Evolutionary conservation across 768 basidiomycete species (phyloP).

Genomic region (Lyophyllum shimeji): DNA sequence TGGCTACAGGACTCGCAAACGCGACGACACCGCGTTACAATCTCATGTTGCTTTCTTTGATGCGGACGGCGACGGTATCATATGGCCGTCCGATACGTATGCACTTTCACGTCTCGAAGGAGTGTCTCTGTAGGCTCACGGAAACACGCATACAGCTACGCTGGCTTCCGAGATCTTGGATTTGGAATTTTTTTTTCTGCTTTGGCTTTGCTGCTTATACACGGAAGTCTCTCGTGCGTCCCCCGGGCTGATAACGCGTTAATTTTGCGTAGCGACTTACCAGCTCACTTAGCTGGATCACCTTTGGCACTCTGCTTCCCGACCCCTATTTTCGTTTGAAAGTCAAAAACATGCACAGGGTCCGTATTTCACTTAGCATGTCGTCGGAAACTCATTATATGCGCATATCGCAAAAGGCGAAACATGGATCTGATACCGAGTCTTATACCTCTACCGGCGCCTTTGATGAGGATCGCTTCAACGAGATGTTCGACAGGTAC

Average conservation of each 20-base stretch:
- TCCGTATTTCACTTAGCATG: no score
- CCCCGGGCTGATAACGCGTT: background rate
- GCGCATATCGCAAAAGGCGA: slow-evolving; percentile 26
- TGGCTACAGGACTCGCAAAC: slow-evolving; percentile 12
- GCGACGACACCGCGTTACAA: slow-evolving; percentile 37
- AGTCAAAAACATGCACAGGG: slow-evolving; percentile 38
- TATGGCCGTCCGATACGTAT: slow-evolving; percentile 47
- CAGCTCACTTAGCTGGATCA: slow-evolving; percentile 28
- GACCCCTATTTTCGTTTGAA: slow-evolving; percentile 45
- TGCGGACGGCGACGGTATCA: slow-evolving; percentile 41
- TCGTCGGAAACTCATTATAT: slow-evolving; percentile 6
- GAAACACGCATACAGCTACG: slow-evolving; percentile 25
- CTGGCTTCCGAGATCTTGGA: slow-evolving; percentile 36
- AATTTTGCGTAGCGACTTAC: background rate
- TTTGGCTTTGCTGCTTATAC: slow-evolving; percentile 36
- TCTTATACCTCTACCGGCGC: slow-evolving; percentile 37
- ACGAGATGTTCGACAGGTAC: slow-evolving; percentile 40
- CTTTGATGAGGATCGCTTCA: slow-evolving; percentile 39
- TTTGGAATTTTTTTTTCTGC: slow-evolving; percentile 36
- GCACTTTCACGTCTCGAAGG: slow-evolving; percentile 10
- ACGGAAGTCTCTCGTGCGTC: slow-evolving; percentile 40
- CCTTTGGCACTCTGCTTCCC: slow-evolving; percentile 35
- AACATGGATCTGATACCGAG: slow-evolving; percentile 43
- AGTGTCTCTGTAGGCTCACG: background rate
- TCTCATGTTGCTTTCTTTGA: slow-evolving; percentile 47